Evolutionary conservation across 1,284 basidiomycete genomes (phyloP).

Genomic region (Rhodotorula mucilaginosa): DNA sequence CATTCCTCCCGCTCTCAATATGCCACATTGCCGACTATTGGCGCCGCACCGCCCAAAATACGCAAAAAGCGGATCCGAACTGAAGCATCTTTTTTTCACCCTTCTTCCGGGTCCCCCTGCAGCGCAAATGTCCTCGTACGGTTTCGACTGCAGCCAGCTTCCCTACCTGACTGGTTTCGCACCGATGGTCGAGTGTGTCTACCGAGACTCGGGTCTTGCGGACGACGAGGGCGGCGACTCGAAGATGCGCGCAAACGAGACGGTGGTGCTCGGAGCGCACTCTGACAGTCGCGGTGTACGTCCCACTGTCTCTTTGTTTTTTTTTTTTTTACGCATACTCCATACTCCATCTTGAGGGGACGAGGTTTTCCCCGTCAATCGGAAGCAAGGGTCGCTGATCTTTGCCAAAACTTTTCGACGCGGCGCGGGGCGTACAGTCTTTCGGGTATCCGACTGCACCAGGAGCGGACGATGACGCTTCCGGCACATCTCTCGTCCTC

Average conservation of each 20-base stretch:
- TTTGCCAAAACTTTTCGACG: too few species aligned
- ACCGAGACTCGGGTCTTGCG: slow-evolving; percentile 14
- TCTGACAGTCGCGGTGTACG: slow-evolving; percentile 35
- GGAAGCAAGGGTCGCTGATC: too few species aligned
- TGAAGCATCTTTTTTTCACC: too few species aligned
- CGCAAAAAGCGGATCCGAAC: too few species aligned
- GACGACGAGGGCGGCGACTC: background rate
- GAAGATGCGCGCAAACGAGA: slow-evolving; percentile 19
- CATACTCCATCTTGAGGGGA: background rate
- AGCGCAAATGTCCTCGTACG: slow-evolving; percentile 26
- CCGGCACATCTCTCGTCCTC: slow-evolving; percentile 44
- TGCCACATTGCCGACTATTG: too few species aligned
- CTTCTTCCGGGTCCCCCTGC: background rate
- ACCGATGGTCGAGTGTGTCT: slow-evolving; percentile 38
- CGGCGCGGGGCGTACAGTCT: slow-evolving; percentile 1
- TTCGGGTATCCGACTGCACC: slow-evolving; percentile 43
- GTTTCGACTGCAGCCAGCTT: slow-evolving; percentile 28
- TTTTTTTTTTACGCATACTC: too few species aligned
- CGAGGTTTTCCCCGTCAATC: background rate
- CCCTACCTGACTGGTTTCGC: slow-evolving; percentile 23
- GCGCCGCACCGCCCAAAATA: too few species aligned
- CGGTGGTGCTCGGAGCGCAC: slow-evolving; percentile 46
- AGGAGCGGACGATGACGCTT: slow-evolving; percentile 36
- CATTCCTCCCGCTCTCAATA: background rate
- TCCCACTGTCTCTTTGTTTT: background rate